Conservation (phyloP, 2,329 filamentous ascomycete genomes). For the Stromatinia cepivora region DNA sequence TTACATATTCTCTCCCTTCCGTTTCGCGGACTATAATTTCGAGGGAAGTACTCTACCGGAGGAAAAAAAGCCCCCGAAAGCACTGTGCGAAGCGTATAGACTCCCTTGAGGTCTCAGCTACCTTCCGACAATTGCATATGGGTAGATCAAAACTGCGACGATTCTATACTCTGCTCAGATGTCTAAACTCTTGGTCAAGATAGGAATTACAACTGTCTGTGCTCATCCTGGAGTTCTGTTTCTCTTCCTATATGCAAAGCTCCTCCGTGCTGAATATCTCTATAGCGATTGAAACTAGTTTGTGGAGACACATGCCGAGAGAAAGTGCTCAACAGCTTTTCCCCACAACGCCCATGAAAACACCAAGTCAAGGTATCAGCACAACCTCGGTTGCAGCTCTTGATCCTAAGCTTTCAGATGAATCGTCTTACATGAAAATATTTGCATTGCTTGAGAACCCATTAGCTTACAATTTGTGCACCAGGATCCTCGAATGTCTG, state of each 20-base stretch:
- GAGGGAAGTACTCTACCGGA: neutral
- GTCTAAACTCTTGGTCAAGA: constrained; percentile 34
- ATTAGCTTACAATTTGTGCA: neutral
- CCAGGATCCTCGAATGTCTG: neutral
- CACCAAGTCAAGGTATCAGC: neutral
- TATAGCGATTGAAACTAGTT: neutral
- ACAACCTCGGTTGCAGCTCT: neutral
- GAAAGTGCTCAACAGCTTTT: neutral
- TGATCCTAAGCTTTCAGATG: neutral
- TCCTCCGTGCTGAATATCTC: neutral
- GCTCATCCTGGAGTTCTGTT: constrained; percentile 35
- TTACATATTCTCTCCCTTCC: constrained; percentile 41
- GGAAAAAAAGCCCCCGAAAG: neutral
- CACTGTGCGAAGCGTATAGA: neutral
- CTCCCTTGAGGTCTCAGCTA: neutral
- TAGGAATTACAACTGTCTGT: constrained; percentile 36
- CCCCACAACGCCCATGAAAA: neutral
- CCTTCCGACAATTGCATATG: constrained; percentile 38
- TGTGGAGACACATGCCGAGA: neutral
- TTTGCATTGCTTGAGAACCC: neutral
- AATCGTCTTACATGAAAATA: neutral
- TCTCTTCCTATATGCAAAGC: neutral
- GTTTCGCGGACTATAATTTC: constrained; percentile 39
- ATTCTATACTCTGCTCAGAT: constrained; percentile 40
- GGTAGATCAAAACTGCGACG: constrained; percentile 43